Evolutionary conservation across 116 monocot species (phyloP), one percentile per base, ranked within the genome.

Genomic region (Phalaenopsis hybrid): DNA sequence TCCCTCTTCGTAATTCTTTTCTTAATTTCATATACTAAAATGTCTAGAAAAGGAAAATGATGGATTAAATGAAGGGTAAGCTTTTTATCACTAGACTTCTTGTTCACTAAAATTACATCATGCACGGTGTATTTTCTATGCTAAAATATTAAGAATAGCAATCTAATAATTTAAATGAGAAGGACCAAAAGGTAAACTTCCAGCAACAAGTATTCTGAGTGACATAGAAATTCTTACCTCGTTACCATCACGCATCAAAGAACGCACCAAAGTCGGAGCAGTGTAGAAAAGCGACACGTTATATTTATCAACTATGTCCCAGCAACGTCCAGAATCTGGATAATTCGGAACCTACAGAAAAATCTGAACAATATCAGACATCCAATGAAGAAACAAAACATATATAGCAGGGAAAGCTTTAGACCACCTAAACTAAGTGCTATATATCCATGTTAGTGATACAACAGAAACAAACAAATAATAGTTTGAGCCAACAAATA

Each of bases 291-390:
- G 91, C 67, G 95, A 87, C 57, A 99, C 95, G 57, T 92, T 94
- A 72, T 92, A 99, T 85, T 99, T 99, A 81, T 99, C 99, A 81
- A 99, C 94, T 79, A 99, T 95, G 77, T 99, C 99, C 99, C 99
- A 99, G 75, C 92, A 92, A 43, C 99, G 89, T 44, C 99, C 96
- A 79, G 92, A 8, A 80, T 95, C 86, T n/a, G 99, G 99, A 73
- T 99, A 95, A 81, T 87, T 99, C 75, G 95, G 99, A 84, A 87
- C 99, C 95, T 99, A 81, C 79, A 87, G 43, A 72, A 78, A 16
- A 2, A 13, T 37, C 37, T 41, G 31, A 72, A 72, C 6, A 72
- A 72, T 0, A 15, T 72, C 33, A 72, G 37, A 37, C 37, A 72
- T 16, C 37, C 37, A 72, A 16, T 72, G 72, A 37, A 34, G 28